A percentile compares a stretch with the other conserved stretches of the same genome.
Evolutionary conservation across 441 rosid species (phyloP).

Genomic region (Eruca vesicaria): DNA sequence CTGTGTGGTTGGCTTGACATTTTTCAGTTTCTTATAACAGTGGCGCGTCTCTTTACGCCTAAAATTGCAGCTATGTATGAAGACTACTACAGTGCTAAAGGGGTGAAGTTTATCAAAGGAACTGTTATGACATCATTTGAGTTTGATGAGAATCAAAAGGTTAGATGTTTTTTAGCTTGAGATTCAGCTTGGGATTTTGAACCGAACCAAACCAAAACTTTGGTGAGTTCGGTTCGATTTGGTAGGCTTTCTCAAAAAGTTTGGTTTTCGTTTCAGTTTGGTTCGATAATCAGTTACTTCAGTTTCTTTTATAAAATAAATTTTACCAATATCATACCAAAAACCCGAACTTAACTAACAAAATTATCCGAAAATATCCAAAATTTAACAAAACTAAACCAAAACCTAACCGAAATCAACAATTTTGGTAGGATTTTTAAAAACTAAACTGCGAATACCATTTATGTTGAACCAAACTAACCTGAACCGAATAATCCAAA

Average conservation of each 20-base stretch:
- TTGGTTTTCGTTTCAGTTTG: background rate
- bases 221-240: background rate
- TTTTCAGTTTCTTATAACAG: constrained; percentile 39
- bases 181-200: background rate
- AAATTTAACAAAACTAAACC: background rate
- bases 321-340: no score
- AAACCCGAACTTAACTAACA: no score
- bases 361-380: no score
- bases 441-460: background rate
- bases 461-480: background rate
- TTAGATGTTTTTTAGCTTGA: constrained; percentile 25
- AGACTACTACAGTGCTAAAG: constrained; percentile 75
- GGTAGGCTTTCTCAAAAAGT: background rate
- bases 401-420: background rate
- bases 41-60: constrained; percentile 90
- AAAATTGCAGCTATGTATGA: constrained; percentile 84
- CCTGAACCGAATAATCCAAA: background rate
- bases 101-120: constrained; percentile 86
- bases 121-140: constrained; percentile 83
- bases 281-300: background rate
- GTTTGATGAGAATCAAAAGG: constrained; percentile 67
- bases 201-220: background rate
- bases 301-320: no score
- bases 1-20: constrained; percentile 5
- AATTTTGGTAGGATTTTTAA: background rate